Conservation (phyloP, 345 rosid genomes). For the Camelina hispida region DNA sequence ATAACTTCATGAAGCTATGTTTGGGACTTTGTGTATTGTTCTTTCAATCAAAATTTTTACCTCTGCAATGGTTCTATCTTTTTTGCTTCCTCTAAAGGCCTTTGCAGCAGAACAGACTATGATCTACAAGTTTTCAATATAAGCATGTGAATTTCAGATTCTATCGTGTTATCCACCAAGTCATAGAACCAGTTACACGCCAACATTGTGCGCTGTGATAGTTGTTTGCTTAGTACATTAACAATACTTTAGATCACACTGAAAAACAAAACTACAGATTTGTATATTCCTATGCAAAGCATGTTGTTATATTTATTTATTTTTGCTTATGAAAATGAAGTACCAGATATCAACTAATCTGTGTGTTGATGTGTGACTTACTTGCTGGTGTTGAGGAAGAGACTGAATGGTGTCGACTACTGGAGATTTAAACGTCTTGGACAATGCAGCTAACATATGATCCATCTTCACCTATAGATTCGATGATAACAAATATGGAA, state of each 20-base stretch:
- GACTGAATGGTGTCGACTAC: conserved; percentile 82
- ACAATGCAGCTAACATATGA: conserved; percentile 83
- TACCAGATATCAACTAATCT: conserved; percentile 3
- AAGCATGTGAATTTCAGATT: conserved; percentile 27
- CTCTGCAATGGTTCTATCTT: conserved; percentile 77
- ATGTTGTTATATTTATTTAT: background rate
- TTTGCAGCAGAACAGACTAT: conserved; percentile 81
- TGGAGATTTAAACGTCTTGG: conserved; percentile 83
- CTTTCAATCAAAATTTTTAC: conserved; percentile 43
- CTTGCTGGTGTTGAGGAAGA: conserved; percentile 99
- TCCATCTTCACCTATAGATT: conserved; percentile 70
- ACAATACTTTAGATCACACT: background rate
- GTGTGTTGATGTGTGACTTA: conserved; percentile 40
- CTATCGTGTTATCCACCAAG: background rate
- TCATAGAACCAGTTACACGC: background rate
- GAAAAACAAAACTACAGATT: background rate
- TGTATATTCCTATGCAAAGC: background rate
- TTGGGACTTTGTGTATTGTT: background rate
- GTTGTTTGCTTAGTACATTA: background rate
- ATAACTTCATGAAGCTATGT: background rate
- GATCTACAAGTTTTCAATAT: conserved; percentile 52
- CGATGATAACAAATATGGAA: background rate
- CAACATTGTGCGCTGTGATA: background rate
- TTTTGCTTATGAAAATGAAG: background rate
- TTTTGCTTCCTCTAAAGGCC: conserved; percentile 78